A percentile compares a stretch with the other conserved stretches of the same genome.
Conservation (phyloP, 129 eudicot species). For the Chrysanthemum lavandulifolium region DNA sequence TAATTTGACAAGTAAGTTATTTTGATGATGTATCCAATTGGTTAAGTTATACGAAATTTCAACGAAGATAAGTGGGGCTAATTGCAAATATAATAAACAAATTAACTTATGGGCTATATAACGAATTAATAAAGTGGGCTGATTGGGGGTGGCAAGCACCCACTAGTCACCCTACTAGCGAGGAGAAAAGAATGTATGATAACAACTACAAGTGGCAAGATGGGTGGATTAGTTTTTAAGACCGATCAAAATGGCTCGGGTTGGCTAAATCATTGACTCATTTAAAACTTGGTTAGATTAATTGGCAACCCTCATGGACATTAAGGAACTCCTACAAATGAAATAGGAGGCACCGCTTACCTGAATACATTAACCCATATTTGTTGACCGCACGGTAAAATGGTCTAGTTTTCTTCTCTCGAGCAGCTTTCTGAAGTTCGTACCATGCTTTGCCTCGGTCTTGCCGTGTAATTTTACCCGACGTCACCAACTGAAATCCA, state of each 20-base stretch:
- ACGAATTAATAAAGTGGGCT: no score
- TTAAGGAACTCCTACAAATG: not conserved
- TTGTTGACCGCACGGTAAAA: constrained; percentile 88
- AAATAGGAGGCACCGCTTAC: constrained; percentile 33
- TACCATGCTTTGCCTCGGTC: constrained; percentile 76
- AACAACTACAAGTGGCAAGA: not conserved
- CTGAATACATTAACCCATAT: constrained; percentile 88
- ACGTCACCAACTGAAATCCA: constrained; percentile 59
- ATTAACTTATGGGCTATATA: no score
- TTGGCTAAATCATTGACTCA: not conserved
- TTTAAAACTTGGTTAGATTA: not conserved
- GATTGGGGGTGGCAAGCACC: no score
- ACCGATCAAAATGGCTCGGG: not conserved
- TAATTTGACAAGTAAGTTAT: no score
- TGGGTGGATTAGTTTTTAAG: not conserved
- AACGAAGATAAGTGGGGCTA: no score
- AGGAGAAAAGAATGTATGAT: not conserved
- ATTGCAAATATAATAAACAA: no score
- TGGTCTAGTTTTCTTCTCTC: constrained; percentile 79
- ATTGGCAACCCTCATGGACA: not conserved
- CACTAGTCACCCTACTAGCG: no score
- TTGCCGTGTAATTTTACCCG: constrained; percentile 69
- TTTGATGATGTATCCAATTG: no score
- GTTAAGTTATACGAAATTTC: no score
- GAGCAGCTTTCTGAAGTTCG: constrained; percentile 78